Percentiles rank a stretch among this genome's conserved stretches.
Evolutionary conservation across 352 stramenopile genomes (phyloP).

Genomic region (Phytopythium ostracodes): DNA sequence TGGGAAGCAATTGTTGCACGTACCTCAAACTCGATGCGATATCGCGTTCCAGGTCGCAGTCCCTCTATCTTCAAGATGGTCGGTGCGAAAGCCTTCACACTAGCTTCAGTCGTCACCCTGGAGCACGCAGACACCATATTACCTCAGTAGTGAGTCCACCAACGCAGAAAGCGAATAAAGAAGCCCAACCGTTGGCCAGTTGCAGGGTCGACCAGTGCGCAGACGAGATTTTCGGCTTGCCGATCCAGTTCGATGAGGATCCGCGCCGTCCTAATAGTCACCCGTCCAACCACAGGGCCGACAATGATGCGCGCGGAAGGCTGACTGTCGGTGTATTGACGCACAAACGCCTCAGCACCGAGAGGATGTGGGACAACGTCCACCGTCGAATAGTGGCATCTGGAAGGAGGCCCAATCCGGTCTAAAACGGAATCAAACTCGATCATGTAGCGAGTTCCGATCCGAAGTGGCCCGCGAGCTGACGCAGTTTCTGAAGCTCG

Average conservation of each 20-base stretch:
- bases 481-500: background rate
- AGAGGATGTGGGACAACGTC: conserved; percentile 43
- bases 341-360: conserved; percentile 23
- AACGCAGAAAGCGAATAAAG: background rate
- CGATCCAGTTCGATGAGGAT: conserved; percentile 67
- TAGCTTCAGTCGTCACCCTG: conserved; percentile 20
- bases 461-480: background rate
- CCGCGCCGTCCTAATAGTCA: conserved; percentile 44
- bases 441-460: background rate
- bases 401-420: background rate
- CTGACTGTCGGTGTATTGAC: conserved; percentile 33
- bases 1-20: background rate
- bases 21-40: conserved; percentile 60
- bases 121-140: background rate
- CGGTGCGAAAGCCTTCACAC: conserved; percentile 41
- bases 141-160: background rate
- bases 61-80: conserved; percentile 61
- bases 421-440: background rate
- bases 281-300: conserved; percentile 56
- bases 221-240: conserved; percentile 26
- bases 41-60: conserved; percentile 45
- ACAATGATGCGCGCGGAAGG: conserved; percentile 40
- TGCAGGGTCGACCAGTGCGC: conserved; percentile 28
- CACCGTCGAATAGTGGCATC: conserved; percentile 40
- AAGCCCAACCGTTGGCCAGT: conserved; percentile 27